phyloP scores from a whole-genome alignment of 805 yeast species.

The Suhomyces pyralidae region DNA sequence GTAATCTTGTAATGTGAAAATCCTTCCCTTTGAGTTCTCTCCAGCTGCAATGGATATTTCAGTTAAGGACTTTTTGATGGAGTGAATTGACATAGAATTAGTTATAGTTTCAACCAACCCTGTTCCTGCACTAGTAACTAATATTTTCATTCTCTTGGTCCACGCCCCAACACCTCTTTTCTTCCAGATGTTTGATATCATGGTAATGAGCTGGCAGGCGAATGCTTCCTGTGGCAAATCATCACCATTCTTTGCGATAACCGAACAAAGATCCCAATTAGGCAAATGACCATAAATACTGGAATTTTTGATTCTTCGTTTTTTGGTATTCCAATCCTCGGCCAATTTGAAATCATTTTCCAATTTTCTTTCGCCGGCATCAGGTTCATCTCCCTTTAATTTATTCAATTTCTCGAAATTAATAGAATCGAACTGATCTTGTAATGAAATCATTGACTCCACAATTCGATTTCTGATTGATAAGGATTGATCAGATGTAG shows the following conservation, averaged over 20 bases:
- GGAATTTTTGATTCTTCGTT: slow-evolving; percentile 70
- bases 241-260: slow-evolving; percentile 93
- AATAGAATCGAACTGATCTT: slow-evolving; percentile 40
- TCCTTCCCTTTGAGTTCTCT: slow-evolving; percentile 64
- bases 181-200: slow-evolving; percentile 84
- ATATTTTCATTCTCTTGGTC: slow-evolving; percentile 91
- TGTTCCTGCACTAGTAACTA: slow-evolving; percentile 84
- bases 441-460: slow-evolving; percentile 35
- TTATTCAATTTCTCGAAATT: slow-evolving; percentile 37
- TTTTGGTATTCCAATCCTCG: slow-evolving; percentile 89
- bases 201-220: slow-evolving; percentile 90
- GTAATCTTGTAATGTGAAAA: slow-evolving; percentile 76
- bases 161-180: slow-evolving; percentile 68
- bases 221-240: slow-evolving; percentile 96
- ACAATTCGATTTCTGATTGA: slow-evolving; percentile 19
- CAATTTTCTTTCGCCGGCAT: slow-evolving; percentile 79
- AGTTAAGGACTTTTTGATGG: slow-evolving; percentile 89
- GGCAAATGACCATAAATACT: slow-evolving; percentile 82
- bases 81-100: slow-evolving; percentile 89
- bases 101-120: slow-evolving; percentile 96
- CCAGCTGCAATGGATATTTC: slow-evolving; percentile 66
- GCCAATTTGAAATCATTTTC: slow-evolving; percentile 91
- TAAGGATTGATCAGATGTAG: slow-evolving; percentile 36
- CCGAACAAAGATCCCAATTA: slow-evolving; percentile 94
- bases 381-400: slow-evolving; percentile 63